These are phyloP conservation scores for Gastrolobium villosum DNA, from an alignment of 306 rosid genomes.

Conservation along the genomic window DNA sequence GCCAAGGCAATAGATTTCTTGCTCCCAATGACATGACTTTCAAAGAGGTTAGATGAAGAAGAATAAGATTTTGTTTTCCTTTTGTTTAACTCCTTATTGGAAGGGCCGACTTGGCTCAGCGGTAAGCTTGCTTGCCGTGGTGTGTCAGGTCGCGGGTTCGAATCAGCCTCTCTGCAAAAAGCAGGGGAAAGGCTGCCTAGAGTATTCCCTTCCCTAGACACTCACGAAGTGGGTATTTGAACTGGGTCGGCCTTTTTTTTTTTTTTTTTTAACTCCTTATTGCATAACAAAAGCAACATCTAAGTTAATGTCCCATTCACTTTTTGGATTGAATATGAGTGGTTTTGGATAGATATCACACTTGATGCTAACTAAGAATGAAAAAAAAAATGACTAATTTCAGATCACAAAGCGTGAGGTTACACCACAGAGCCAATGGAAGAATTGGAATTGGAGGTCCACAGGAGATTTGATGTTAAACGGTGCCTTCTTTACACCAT, in stretches of 20 bases:
- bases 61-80: neutral
- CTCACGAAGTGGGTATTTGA: too few species aligned
- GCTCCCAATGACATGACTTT: conserved; percentile 66
- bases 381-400: neutral
- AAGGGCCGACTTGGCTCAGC: too few species aligned
- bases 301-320: neutral
- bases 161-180: too few species aligned
- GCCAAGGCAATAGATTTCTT: conserved; percentile 93
- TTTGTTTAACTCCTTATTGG: neutral
- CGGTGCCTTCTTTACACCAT: conserved; percentile 81
- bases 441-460: conserved; percentile 95
- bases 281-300: neutral
- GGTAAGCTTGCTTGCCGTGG: too few species aligned
- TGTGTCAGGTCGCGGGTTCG: too few species aligned
- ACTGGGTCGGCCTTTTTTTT: too few species aligned
- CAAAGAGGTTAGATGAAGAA: conserved; percentile 74
- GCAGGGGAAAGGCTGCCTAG: too few species aligned
- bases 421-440: conserved; percentile 69
- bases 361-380: conserved; percentile 23
- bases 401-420: conserved; percentile 81
- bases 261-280: too few species aligned
- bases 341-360: conserved; percentile 7
- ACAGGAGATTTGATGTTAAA: conserved; percentile 79
- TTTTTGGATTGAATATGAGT: conserved; percentile 17
- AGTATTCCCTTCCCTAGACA: too few species aligned